These are phyloP conservation scores for Phaeolepiota aurea DNA, from an alignment of 768 basidiomycete species.

Conservation along the genomic window DNA sequence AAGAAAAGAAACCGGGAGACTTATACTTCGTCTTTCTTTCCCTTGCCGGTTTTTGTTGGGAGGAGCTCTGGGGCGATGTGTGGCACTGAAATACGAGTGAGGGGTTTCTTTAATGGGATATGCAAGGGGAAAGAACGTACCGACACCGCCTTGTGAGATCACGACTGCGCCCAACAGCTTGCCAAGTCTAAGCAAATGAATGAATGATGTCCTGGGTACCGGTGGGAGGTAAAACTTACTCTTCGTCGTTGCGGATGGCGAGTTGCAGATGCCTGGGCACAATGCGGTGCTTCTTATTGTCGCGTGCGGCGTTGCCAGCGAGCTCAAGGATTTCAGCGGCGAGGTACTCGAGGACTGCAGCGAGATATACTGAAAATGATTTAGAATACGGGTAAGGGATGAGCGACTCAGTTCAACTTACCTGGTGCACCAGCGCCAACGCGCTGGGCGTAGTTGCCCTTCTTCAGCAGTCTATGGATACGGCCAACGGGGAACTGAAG, in stretches of 20 bases:
- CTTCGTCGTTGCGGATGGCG: constrained; percentile 88
- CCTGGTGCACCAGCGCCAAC: constrained; percentile 87
- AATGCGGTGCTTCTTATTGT: constrained; percentile 90
- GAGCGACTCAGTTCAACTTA: constrained; percentile 16
- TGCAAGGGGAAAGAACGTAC: constrained; percentile 14
- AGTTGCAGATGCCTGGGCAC: constrained; percentile 90
- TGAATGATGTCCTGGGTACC: background rate
- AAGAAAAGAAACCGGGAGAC: too few relatives aligned
- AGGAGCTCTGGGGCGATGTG: constrained; percentile 31
- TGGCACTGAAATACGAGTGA: constrained; percentile 13
- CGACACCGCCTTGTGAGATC: constrained; percentile 88
- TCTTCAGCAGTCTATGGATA: constrained; percentile 84
- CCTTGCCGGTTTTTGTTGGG: constrained; percentile 30
- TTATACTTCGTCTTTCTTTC: constrained; percentile 13
- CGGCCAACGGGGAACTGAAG: constrained; percentile 88
- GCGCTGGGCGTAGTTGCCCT: constrained; percentile 82
- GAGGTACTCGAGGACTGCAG: constrained; percentile 87
- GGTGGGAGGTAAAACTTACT: constrained; percentile 27
- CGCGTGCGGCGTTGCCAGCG: constrained; percentile 78
- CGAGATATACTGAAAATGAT: constrained; percentile 61
- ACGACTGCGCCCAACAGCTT: constrained; percentile 79
- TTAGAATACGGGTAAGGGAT: constrained; percentile 1
- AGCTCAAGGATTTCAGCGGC: constrained; percentile 92
- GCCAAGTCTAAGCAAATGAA: constrained; percentile 41
- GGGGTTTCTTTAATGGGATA: background rate